These are phyloP conservation scores for Backusella westeae DNA, from an alignment of 192 early-diverging fungal species.

Conservation along the genomic window DNA sequence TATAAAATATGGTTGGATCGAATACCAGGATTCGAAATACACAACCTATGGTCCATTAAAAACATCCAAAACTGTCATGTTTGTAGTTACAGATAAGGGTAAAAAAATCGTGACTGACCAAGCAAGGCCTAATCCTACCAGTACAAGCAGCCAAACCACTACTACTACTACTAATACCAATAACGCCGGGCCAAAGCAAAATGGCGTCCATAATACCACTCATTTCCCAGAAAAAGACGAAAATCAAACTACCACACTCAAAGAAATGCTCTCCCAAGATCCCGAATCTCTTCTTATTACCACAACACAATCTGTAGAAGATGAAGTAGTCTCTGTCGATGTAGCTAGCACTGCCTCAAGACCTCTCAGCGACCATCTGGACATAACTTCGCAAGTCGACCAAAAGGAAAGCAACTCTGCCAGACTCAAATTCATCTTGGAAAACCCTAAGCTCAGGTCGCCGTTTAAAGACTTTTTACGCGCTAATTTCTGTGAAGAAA, in stretches of 20 bases:
- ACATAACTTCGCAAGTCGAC: slow-evolving; percentile 8
- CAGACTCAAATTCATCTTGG: slow-evolving; percentile 60
- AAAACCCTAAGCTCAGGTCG: slow-evolving; percentile 46
- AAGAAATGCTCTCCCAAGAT: slow-evolving; percentile 7
- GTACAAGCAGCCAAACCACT: background rate
- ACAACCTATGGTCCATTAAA: background rate
- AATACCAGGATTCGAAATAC: slow-evolving; percentile 22
- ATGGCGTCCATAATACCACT: background rate
- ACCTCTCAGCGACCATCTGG: background rate
- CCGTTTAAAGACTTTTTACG: slow-evolving; percentile 64
- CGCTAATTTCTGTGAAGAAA: slow-evolving; percentile 71
- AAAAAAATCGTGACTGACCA: slow-evolving; percentile 4
- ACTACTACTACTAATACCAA: background rate
- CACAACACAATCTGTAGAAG: background rate
- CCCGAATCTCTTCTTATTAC: slow-evolving; percentile 11
- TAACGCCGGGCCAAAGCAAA: background rate
- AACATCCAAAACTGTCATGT: slow-evolving; percentile 6
- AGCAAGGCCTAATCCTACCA: background rate
- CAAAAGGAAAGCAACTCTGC: slow-evolving; percentile 51
- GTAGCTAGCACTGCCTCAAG: background rate
- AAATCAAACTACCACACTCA: slow-evolving; percentile 6
- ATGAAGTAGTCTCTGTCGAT: background rate
- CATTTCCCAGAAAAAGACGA: background rate
- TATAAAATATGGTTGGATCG: slow-evolving; percentile 43
- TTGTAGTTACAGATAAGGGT: slow-evolving; percentile 16